Conservation (phyloP, 192 early-diverging fungal species). For the Fimicolochytrium jonesii region DNA sequence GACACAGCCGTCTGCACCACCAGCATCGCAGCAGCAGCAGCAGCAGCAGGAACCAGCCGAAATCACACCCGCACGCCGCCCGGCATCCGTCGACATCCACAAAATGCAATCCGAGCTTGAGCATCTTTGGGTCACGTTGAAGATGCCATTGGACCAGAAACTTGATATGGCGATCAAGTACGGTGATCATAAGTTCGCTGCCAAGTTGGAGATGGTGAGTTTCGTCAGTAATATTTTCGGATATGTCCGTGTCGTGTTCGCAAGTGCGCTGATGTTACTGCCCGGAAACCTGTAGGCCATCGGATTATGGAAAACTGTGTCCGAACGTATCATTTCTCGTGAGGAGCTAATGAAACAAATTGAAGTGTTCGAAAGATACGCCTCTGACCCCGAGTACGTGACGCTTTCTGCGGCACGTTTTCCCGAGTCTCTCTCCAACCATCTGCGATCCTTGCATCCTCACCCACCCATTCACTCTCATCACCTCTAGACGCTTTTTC, state of each 20-base stretch:
- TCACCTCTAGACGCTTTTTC: conserved; percentile 48
- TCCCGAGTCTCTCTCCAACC: neutral
- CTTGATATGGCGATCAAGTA: conserved; percentile 62
- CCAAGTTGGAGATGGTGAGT: conserved; percentile 39
- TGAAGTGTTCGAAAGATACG: conserved; percentile 39
- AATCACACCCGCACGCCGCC: too few species aligned
- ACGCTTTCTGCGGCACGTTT: conserved; percentile 1
- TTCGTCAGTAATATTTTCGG: too few species aligned
- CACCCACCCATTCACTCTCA: too few species aligned
- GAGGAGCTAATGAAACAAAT: conserved; percentile 43
- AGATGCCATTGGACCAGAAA: conserved; percentile 55
- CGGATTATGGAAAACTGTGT: conserved; percentile 40
- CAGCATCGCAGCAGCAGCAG: too few species aligned
- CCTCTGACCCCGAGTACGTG: conserved; percentile 41
- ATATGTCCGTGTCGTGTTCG: neutral
- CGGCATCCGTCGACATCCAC: conserved; percentile 27
- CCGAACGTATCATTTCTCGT: conserved; percentile 36
- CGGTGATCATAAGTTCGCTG: conserved; percentile 40
- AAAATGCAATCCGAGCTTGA: conserved; percentile 45
- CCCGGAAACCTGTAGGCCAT: conserved; percentile 49
- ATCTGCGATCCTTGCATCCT: neutral
- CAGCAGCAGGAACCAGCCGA: too few species aligned
- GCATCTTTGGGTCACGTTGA: conserved; percentile 43
- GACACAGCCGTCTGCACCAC: too few species aligned
- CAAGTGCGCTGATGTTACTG: conserved; percentile 1